Base-by-base conservation (phyloP, 2,329 filamentous ascomycete species). In the Diatrype stigma region DNA sequence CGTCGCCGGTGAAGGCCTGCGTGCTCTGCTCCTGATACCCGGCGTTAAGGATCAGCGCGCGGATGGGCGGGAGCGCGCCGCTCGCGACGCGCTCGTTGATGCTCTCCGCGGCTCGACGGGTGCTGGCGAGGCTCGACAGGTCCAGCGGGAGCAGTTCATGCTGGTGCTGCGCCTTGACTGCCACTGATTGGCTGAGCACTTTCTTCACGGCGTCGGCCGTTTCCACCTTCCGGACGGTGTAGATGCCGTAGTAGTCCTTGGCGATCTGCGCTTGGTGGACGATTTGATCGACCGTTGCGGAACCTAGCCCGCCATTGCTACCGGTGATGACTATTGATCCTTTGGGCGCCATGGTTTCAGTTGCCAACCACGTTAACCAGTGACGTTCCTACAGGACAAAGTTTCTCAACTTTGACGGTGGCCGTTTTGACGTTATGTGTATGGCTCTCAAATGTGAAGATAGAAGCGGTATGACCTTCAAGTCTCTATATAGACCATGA, bases 241-340 rank as follows among this genome's bases (percentile, higher is more conserved):
- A 73, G 2, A 73, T 45, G 7, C 69, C 67, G 4, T 63, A 60
- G 51, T 72, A 67, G 23, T 58, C 54, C 4, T 60, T 57, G 3
- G 68, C 65, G 11, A 72, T 51, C 4, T 66, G 56, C 0, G 63
- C 56, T 12, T 51, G 60, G 16, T 54, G 51, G 34, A 69, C 37
- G 28, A 73, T 63, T 7, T 63, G 56, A 3, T 52, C 44, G 10
- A 68, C 63, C 7, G 70, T 68, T 21, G 64, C 61, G 11, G 65
- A 66, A 7, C 70, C 70, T 26, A 73, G 63, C 19, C 69, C 67
- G 40, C 70, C 71, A 49, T 73, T 73, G 34, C 68, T 58, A 6
- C 70, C 71, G 4, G 71, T 73, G 10, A 72, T 52, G 2, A 73
- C 37, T 23, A 73, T 64, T 2, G 66, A 62, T 49, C 69, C 67